phyloP scores from a whole-genome alignment of 331 rosid genomes.

The Rosa hybrid region DNA sequence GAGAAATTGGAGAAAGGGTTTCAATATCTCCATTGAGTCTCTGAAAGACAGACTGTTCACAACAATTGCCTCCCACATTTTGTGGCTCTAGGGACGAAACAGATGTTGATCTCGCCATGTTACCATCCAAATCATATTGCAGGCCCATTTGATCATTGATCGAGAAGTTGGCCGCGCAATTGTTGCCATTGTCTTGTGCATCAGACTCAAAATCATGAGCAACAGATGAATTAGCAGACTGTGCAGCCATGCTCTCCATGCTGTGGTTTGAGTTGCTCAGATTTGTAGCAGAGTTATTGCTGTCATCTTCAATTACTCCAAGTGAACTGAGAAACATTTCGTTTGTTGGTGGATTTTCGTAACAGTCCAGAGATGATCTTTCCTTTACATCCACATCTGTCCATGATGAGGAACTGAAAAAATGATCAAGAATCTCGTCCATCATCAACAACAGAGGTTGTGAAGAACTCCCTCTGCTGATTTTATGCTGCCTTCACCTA shows the following conservation, averaged over 20 bases:
- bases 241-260: constrained; percentile 24
- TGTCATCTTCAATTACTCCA: constrained; percentile 15
- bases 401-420: constrained; percentile 25
- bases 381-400: constrained; percentile 24
- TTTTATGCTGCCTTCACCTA: constrained; percentile 4
- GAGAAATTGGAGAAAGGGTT: constrained; percentile 20
- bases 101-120: constrained; percentile 13
- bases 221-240: constrained; percentile 23
- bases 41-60: constrained; percentile 8
- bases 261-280: constrained; percentile 22
- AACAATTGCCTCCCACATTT: neutral
- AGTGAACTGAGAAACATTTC: constrained; percentile 9
- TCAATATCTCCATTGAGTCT: constrained; percentile 16
- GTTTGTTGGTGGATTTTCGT: constrained; percentile 11
- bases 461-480: constrained; percentile 11
- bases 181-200: constrained; percentile 10
- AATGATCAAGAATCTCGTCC: constrained; percentile 23
- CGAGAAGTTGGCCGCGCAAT: neutral
- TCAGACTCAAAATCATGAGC: constrained; percentile 23
- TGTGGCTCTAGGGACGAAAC: constrained; percentile 1
- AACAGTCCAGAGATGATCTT: neutral
- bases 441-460: constrained; percentile 2
- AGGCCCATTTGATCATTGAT: constrained; percentile 2
- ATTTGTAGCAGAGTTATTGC: constrained; percentile 8
- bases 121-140: constrained; percentile 16